These are phyloP conservation scores for Hippophae gyantsensis DNA, from an alignment of 306 rosid genomes.

Conservation along the genomic window DNA sequence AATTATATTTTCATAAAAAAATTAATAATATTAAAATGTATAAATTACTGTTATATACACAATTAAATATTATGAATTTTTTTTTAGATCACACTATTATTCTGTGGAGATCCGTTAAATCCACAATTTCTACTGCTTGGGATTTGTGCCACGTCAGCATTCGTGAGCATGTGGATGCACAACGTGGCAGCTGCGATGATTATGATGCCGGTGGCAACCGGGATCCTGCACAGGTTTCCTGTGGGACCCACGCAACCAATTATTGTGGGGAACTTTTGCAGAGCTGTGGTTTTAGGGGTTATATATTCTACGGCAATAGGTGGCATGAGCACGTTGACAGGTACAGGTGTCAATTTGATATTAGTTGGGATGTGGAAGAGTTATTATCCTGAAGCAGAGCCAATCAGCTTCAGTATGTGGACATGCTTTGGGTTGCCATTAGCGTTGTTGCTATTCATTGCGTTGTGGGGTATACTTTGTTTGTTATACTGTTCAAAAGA, in stretches of 20 bases:
- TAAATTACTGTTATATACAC: no score
- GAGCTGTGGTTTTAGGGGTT: slow-evolving; percentile 72
- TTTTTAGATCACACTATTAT: slow-evolving; percentile 42
- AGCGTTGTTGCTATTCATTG: slow-evolving; percentile 39
- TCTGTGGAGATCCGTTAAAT: slow-evolving; percentile 71
- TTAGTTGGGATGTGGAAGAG: slow-evolving; percentile 83
- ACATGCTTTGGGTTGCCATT: slow-evolving; percentile 54
- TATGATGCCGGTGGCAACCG: slow-evolving; percentile 95
- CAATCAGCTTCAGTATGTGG: slow-evolving; percentile 74
- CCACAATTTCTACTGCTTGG: slow-evolving; percentile 60
- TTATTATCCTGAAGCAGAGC: slow-evolving; percentile 42
- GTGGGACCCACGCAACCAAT: slow-evolving; percentile 27
- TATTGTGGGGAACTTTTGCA: slow-evolving; percentile 43
- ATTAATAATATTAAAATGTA: no score
- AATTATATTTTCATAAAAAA: no score
- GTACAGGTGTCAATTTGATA: slow-evolving; percentile 84
- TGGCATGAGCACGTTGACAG: slow-evolving; percentile 77
- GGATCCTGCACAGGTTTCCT: slow-evolving; percentile 59
- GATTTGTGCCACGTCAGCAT: slow-evolving; percentile 58
- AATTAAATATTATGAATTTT: background rate
- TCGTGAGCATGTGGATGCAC: slow-evolving; percentile 97
- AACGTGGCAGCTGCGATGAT: slow-evolving; percentile 72
- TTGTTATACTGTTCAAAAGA: slow-evolving; percentile 41
- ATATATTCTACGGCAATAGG: slow-evolving; percentile 54
- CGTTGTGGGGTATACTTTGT: slow-evolving; percentile 55